Evolutionary conservation across 2,329 filamentous ascomycete species (phyloP).

Genomic region (Colletotrichum sp.): DNA sequence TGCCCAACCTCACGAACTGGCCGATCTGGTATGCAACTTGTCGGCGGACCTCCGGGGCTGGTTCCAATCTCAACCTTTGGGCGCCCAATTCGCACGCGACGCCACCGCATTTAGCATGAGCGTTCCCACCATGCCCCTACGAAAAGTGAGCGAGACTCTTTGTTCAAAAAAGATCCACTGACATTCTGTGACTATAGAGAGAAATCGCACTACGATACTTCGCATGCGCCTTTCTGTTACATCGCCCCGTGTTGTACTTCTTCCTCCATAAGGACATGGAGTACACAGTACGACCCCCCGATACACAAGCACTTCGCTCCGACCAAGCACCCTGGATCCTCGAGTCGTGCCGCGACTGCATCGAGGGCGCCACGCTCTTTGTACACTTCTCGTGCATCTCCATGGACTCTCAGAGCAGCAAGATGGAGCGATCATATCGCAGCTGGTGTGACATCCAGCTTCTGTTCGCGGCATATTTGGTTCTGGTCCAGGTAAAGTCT

Average conservation of each 20-base stretch:
- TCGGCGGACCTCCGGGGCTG: not conserved
- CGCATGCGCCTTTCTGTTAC: conserved; percentile 3
- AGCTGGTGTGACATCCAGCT: conserved; percentile 2
- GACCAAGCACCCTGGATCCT: conserved; percentile 9
- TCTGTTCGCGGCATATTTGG: conserved; percentile 1
- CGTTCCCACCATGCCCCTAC: not conserved
- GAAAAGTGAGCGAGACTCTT: not conserved
- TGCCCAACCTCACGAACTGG: conserved; percentile 7
- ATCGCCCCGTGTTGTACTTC: conserved; percentile 10
- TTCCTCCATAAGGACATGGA: conserved; percentile 12
- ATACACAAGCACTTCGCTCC: not conserved
- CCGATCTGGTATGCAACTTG: not conserved
- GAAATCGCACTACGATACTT: conserved; percentile 14
- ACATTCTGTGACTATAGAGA: not conserved
- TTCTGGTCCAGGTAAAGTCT: conserved; percentile 2
- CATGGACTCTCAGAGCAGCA: not conserved
- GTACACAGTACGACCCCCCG: conserved; percentile 1
- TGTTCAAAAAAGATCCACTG: not conserved
- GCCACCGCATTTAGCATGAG: not conserved
- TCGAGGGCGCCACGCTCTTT: not conserved
- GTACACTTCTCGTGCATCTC: not conserved
- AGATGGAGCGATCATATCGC: not conserved
- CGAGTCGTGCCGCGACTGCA: conserved; percentile 5
- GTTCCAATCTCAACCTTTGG: not conserved
- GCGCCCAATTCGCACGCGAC: not conserved